Base-by-base conservation (phyloP, 768 basidiomycete genomes). In the Pleurotus giganteus region DNA sequence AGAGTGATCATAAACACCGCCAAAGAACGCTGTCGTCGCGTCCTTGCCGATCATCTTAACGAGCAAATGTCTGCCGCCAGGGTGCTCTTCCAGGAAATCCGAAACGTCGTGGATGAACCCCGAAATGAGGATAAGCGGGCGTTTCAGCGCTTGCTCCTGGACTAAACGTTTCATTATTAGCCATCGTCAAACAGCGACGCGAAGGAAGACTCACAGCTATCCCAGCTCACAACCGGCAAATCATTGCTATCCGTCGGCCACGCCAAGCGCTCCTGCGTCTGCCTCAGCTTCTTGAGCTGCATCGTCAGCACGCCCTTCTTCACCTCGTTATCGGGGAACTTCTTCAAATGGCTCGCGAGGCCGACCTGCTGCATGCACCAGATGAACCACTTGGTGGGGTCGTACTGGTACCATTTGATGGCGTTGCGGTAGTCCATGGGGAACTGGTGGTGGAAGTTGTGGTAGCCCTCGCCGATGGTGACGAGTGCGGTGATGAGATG, bases 351-450 rank as follows among this genome's bases (percentile, higher is more conserved):
- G 41, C 78, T 79, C 21, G 88, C 86, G 46, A 87, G 79, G 26
- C 89, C 88, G 41, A 91, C 17, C 57, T 73, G 60, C 53, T 80
- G 66, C 71, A 78, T 79, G 12, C 71, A 70, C 73, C 75, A 79
- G 72, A 92, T 94, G 75, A 91, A 89, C 91, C 91, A 94, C 69
- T 93, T 93, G 34, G 91, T 93, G 9, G 91, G 91, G 66, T 92
- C 90, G 63, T 92, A 93, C 66, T 93, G 90, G 69, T 89, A 90
- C 90, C 90, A 92, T 69, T 78, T 91, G 78, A 96, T 92, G 55
- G 94, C 94, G 64, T 95, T 95, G 23, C 94, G 82, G 76, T 94
- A 97, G 70, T 97, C 94, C 89, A 92, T 91, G 5, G 94, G 94
- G 82, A 95, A 95, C 67, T 86, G 77, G 58, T 97, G 94, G 74